Percentiles rank a stretch among this genome's conserved stretches.
Evolutionary conservation across 2,329 filamentous ascomycete species (phyloP).

Genomic region (Coniella lustricola): DNA sequence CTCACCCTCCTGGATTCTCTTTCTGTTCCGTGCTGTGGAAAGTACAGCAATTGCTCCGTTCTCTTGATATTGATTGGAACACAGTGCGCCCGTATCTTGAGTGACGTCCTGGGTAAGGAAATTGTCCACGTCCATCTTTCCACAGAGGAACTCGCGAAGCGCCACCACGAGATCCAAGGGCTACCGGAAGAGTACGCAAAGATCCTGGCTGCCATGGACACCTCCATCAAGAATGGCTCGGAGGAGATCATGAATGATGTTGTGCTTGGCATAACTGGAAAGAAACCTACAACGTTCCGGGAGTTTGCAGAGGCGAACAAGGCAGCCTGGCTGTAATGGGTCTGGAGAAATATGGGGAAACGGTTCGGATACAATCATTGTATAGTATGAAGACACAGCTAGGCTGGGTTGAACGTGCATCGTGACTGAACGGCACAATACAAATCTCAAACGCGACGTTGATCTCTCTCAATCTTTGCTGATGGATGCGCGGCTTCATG

Average conservation of each 20-base stretch:
- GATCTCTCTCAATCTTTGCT: conserved; percentile 6
- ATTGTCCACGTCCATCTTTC: conserved; percentile 30
- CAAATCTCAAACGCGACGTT: background rate
- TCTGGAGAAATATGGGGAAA: background rate
- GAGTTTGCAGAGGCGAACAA: conserved; percentile 23
- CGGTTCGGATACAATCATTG: no score
- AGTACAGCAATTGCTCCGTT: no score
- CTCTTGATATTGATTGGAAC: no score
- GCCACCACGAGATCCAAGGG: conserved; percentile 19
- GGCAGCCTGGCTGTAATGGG: conserved; percentile 19
- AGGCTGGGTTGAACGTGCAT: no score
- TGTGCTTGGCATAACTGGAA: conserved; percentile 28
- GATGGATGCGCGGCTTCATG: conserved; percentile 6
- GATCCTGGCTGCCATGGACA: conserved; percentile 28
- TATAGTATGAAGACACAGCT: no score
- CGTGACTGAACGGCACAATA: background rate
- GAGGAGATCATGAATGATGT: conserved; percentile 30
- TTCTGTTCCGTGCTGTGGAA: no score
- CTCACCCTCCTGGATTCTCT: no score
- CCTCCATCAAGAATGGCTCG: conserved; percentile 25
- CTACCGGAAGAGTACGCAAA: conserved; percentile 26
- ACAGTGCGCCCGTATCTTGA: conserved; percentile 29
- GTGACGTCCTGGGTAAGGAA: conserved; percentile 24
- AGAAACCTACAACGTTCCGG: conserved; percentile 24
- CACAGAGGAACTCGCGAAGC: conserved; percentile 22